Conservation (phyloP, 1,284 basidiomycete genomes). For the Rhodotorula sp. region DNA sequence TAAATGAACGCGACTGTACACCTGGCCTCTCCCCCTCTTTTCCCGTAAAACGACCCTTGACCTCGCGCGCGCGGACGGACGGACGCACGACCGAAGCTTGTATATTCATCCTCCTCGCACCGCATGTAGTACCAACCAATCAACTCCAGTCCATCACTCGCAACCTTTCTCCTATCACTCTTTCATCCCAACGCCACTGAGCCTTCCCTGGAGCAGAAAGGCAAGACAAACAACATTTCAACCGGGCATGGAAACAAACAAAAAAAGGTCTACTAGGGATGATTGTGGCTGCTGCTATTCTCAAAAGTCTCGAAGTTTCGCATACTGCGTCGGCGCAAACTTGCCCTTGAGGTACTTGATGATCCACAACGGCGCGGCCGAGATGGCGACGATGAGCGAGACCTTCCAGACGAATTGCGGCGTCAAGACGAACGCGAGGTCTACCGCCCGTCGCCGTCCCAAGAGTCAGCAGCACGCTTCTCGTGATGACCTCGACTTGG, state of each 20-base stretch:
- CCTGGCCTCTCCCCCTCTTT: too few species aligned
- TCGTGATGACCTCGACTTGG: background rate
- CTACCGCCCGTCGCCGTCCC: slow-evolving; percentile 52
- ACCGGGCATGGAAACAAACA: background rate
- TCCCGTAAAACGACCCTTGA: too few species aligned
- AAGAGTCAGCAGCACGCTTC: background rate
- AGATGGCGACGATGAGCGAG: slow-evolving; percentile 84
- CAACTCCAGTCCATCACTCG: too few species aligned
- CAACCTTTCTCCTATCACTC: too few species aligned
- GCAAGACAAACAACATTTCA: too few species aligned
- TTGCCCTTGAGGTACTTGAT: slow-evolving; percentile 82
- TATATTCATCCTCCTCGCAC: background rate
- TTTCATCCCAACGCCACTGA: background rate
- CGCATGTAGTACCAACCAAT: too few species aligned
- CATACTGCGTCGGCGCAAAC: slow-evolving; percentile 89
- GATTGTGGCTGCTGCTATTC: background rate
- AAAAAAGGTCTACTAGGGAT: background rate
- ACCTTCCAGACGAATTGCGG: slow-evolving; percentile 91
- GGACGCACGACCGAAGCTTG: background rate
- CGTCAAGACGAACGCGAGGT: slow-evolving; percentile 88
- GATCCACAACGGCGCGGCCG: slow-evolving; percentile 84
- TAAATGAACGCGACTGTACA: too few species aligned
- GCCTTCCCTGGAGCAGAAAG: too few species aligned
- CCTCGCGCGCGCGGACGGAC: too few species aligned
- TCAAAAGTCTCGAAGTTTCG: slow-evolving; percentile 63